phyloP scores from a whole-genome alignment of 306 rosid genomes.

The Boehmeria nivea region DNA sequence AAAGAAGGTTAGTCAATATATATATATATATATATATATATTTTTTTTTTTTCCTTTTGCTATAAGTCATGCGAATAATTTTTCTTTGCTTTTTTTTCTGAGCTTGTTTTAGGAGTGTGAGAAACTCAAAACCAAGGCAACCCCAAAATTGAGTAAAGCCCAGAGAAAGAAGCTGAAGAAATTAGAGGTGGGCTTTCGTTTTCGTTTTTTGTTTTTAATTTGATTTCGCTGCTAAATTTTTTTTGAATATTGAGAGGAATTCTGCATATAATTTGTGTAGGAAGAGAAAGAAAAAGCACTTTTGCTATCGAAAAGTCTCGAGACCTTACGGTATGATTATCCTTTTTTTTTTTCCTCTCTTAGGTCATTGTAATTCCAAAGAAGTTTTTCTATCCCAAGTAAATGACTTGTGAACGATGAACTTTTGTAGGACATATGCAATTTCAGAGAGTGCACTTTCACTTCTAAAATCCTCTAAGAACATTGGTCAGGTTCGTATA shows the following conservation, averaged over 20 bases:
- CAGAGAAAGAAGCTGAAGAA: constrained; percentile 67
- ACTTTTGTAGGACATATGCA: constrained; percentile 45
- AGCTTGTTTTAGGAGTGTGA: constrained; percentile 26
- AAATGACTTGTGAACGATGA: constrained; percentile 17
- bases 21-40: not conserved
- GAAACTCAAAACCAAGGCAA: constrained; percentile 27
- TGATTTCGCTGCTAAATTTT: constrained; percentile 12
- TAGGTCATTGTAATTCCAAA: not conserved
- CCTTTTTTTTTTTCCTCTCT: not conserved
- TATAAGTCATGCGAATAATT: not conserved
- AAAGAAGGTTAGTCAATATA: constrained; percentile 11
- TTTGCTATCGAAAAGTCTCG: constrained; percentile 49
- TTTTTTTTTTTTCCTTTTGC: constrained; percentile 4
- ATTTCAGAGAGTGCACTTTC: constrained; percentile 67
- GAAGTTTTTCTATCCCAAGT: no score
- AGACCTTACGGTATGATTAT: constrained; percentile 54
- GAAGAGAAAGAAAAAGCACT: constrained; percentile 59
- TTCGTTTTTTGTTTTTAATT: not conserved
- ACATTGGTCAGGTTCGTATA: constrained; percentile 65
- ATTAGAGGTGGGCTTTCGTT: constrained; percentile 48
- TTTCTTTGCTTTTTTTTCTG: not conserved
- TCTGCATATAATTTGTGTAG: constrained; percentile 32
- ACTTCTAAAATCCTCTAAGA: constrained; percentile 59
- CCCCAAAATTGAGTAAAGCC: constrained; percentile 58
- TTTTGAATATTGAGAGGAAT: constrained; percentile 15